These are phyloP conservation scores for Zancudomyces culisetae DNA, from an alignment of 371 early-diverging fungal species.

Conservation along the genomic window DNA sequence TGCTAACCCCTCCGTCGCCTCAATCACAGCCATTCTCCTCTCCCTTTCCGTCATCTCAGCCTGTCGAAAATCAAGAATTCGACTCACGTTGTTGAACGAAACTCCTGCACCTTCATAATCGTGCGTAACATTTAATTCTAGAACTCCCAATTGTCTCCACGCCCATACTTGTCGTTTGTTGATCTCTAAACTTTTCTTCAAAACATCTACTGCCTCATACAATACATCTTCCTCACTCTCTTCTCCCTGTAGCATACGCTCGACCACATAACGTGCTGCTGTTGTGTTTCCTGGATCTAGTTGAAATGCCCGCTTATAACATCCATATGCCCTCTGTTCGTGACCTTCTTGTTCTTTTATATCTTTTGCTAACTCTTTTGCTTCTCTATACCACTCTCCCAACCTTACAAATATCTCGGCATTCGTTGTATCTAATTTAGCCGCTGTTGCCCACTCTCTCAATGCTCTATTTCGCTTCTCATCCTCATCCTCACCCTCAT, in stretches of 20 bases:
- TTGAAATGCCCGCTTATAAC: not conserved
- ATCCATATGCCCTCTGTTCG: not conserved
- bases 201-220: not conserved
- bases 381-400: not conserved
- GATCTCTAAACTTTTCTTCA: not conserved
- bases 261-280: not conserved
- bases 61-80: not conserved
- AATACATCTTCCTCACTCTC: not conserved
- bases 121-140: not conserved
- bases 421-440: not conserved
- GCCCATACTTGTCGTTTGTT: constrained; percentile 1
- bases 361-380: not conserved
- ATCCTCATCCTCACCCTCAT: not conserved
- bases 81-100: not conserved
- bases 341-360: not conserved
- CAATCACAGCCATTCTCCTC: not conserved
- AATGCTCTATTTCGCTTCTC: not conserved
- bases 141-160: not conserved
- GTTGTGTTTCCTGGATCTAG: not conserved
- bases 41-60: not conserved
- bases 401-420: not conserved
- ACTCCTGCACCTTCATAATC: not conserved
- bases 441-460: not conserved
- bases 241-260: not conserved
- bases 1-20: not conserved